A percentile compares a stretch with the other conserved stretches of the same genome.
phyloP scores from a whole-genome alignment of 257 asterid species.

The Penstemon eatonii region DNA sequence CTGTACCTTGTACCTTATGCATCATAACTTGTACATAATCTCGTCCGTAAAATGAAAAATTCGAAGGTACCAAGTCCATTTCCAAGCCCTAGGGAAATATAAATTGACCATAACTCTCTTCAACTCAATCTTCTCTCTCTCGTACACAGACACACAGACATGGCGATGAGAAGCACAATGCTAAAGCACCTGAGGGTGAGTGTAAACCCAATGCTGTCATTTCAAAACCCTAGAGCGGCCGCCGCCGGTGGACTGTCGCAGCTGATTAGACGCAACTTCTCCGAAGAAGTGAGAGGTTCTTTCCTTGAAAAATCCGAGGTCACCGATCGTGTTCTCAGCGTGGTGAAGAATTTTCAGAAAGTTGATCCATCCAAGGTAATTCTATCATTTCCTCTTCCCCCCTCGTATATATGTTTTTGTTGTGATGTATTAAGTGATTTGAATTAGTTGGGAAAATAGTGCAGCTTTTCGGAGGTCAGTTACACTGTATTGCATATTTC shows the following conservation, averaged over 20 bases:
- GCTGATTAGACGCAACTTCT: constrained; percentile 58
- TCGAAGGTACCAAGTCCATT: too few relatives aligned
- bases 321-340: constrained; percentile 69
- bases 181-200: constrained; percentile 64
- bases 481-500: too few relatives aligned
- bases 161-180: constrained; percentile 75
- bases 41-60: too few relatives aligned
- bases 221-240: constrained; percentile 33
- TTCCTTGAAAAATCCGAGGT: constrained; percentile 92
- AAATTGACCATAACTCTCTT: too few relatives aligned
- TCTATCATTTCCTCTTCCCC: too few relatives aligned
- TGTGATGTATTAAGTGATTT: too few relatives aligned
- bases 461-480: too few relatives aligned
- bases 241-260: constrained; percentile 37
- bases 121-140: background rate
- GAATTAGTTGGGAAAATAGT: too few relatives aligned
- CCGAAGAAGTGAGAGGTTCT: constrained; percentile 64
- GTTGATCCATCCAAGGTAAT: constrained; percentile 76
- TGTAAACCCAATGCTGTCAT: constrained; percentile 35
- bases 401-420: background rate
- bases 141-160: constrained; percentile 6
- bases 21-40: too few relatives aligned
- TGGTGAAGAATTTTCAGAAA: constrained; percentile 75
- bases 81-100: too few relatives aligned
- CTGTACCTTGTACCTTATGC: too few relatives aligned